Conservation (phyloP, 2,329 filamentous ascomycete species). For the Colletotrichum sp. region DNA sequence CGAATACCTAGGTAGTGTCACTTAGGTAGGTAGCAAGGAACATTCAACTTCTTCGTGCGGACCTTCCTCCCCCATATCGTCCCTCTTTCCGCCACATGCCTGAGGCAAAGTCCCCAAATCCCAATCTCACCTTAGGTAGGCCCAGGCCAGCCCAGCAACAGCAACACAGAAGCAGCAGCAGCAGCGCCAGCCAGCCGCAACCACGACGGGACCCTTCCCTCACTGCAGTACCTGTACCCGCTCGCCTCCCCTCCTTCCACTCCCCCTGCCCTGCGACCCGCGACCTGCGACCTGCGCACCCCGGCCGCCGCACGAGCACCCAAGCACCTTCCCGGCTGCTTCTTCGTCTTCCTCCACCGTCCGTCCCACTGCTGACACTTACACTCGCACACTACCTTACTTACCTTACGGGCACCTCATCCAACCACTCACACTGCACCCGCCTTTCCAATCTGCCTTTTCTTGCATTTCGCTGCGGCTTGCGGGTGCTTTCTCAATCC, state of each 20-base stretch:
- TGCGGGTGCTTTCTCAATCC: not conserved
- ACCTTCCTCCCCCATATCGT: not conserved
- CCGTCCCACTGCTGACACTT: not conserved
- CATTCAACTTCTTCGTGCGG: not conserved
- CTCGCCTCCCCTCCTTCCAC: not conserved
- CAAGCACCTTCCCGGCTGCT: not conserved
- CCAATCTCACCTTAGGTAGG: not conserved
- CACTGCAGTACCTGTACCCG: not conserved
- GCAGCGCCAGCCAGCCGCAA: not conserved
- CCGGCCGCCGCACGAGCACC: not conserved
- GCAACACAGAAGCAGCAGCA: not conserved
- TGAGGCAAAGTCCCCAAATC: not conserved
- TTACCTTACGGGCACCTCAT: not conserved
- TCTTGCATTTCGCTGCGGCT: not conserved
- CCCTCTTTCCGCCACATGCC: not conserved
- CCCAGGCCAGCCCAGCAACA: not conserved
- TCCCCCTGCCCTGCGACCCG: not conserved
- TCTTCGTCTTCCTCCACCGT: not conserved
- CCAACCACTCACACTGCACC: not conserved
- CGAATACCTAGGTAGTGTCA: not conserved
- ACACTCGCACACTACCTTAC: not conserved
- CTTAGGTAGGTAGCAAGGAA: not conserved
- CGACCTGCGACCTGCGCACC: not conserved
- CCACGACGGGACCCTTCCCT: not conserved
- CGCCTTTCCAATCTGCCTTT: not conserved